A percentile compares a stretch with the other conserved stretches of the same genome.
Conservation (phyloP, 257 asterid genomes). For the Petrea volubilis region DNA sequence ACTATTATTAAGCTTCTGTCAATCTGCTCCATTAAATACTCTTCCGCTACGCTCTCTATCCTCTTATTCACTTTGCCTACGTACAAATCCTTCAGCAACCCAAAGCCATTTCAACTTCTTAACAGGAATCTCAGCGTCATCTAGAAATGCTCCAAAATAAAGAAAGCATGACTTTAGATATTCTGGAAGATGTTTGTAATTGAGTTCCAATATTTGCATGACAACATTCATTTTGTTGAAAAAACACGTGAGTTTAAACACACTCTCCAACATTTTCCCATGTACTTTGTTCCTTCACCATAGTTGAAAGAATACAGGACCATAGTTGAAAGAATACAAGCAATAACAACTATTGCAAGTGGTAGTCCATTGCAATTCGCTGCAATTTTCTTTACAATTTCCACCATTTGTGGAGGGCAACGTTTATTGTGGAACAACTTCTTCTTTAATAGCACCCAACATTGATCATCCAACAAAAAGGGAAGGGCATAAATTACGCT, state of each 20-base stretch:
- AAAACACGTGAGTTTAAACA: neutral
- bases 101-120: constrained; percentile 8
- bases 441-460: neutral
- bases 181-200: constrained; percentile 22
- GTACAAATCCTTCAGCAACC: constrained; percentile 27
- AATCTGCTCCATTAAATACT: constrained; percentile 17
- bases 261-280: constrained; percentile 28
- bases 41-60: constrained; percentile 14
- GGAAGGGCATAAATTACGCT: neutral
- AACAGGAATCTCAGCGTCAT: neutral
- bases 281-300: neutral
- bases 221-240: neutral
- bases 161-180: constrained; percentile 20
- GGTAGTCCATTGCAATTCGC: constrained; percentile 26
- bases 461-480: neutral
- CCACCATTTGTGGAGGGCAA: constrained; percentile 20
- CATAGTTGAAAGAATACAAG: constrained; percentile 26
- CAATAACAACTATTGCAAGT: constrained; percentile 28
- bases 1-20: constrained; percentile 18
- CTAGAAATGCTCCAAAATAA: too few species aligned
- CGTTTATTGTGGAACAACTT: neutral
- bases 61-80: neutral
- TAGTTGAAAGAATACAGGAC: too few species aligned
- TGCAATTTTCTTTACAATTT: constrained; percentile 13
- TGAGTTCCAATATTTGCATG: constrained; percentile 17